A percentile compares a stretch with the other conserved stretches of the same genome.
These are phyloP conservation scores for Amauroascus verrucosus DNA, from an alignment of 2,329 filamentous ascomycete species.

Conservation along the genomic window DNA sequence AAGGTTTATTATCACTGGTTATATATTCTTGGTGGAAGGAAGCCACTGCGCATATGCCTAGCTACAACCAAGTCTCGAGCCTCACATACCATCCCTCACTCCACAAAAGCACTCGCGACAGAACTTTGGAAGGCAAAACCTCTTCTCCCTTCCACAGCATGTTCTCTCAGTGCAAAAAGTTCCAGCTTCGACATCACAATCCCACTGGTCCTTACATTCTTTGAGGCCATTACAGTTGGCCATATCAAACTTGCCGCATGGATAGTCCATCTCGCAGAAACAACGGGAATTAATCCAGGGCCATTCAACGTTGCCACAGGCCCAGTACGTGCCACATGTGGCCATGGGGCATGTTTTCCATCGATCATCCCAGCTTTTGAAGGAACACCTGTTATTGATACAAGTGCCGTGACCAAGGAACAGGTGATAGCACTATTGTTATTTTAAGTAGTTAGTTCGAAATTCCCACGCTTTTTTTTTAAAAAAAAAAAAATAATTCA, in stretches of 20 bases:
- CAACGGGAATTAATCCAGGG: background rate
- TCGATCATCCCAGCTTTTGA: background rate
- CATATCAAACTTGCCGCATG: background rate
- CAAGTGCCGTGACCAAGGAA: background rate
- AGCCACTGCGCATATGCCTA: background rate
- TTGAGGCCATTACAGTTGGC: background rate
- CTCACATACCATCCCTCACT: too few relatives aligned
- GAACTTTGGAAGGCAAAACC: slow-evolving; percentile 1
- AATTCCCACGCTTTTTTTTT: too few relatives aligned
- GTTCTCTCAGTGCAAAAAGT: background rate
- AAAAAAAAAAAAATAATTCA: too few relatives aligned
- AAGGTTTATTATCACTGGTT: too few relatives aligned
- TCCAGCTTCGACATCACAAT: background rate
- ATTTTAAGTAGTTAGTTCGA: background rate
- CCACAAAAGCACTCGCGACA: background rate
- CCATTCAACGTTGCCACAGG: background rate
- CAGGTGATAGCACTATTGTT: background rate
- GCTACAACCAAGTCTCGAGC: too few relatives aligned
- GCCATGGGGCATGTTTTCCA: background rate
- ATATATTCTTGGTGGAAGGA: too few relatives aligned
- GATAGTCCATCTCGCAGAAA: background rate
- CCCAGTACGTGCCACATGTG: background rate
- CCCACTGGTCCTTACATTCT: background rate
- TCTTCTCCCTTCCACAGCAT: slow-evolving; percentile 1
- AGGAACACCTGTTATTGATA: background rate